phyloP scores from a whole-genome alignment of 1,284 basidiomycete species.

The Microbotryum lychnidis-dioicae region DNA sequence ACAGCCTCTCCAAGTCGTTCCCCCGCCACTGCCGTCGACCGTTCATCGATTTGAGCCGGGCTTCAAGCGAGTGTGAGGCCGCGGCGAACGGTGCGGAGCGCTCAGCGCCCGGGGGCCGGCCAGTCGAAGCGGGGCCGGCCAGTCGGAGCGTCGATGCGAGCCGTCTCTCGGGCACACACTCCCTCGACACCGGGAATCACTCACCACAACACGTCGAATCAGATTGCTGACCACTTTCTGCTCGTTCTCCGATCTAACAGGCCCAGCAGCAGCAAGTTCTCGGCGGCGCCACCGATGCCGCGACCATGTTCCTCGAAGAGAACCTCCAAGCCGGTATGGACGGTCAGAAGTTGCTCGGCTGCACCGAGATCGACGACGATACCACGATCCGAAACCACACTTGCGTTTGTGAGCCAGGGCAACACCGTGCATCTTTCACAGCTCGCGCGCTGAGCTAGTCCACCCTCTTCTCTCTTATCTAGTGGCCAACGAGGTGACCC shows the following conservation, averaged over 20 bases:
- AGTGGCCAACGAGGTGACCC: slow-evolving; percentile 42
- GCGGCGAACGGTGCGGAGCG: too few species aligned
- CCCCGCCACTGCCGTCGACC: too few species aligned
- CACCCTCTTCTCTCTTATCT: background rate
- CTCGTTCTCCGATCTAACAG: slow-evolving; percentile 8
- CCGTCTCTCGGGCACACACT: background rate
- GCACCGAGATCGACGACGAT: slow-evolving; percentile 35
- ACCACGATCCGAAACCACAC: slow-evolving; percentile 40
- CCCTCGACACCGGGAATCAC: too few species aligned
- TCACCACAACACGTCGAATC: background rate
- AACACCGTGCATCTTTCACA: background rate
- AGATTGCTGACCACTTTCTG: background rate
- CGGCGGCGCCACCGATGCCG: slow-evolving; percentile 35
- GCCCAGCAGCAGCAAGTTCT: slow-evolving; percentile 28
- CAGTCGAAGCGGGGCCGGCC: too few species aligned
- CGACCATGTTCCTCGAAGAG: slow-evolving; percentile 40
- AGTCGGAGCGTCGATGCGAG: background rate
- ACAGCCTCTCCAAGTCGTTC: too few species aligned
- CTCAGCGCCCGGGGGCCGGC: too few species aligned
- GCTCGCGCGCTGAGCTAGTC: too few species aligned
- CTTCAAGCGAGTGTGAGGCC: too few species aligned
- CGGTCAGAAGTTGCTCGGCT: slow-evolving; percentile 35
- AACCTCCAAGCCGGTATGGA: slow-evolving; percentile 17
- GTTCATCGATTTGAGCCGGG: too few species aligned
- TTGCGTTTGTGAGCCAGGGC: slow-evolving; percentile 34